Conservation (phyloP, 768 basidiomycete genomes). For the Boletales sp. region DNA sequence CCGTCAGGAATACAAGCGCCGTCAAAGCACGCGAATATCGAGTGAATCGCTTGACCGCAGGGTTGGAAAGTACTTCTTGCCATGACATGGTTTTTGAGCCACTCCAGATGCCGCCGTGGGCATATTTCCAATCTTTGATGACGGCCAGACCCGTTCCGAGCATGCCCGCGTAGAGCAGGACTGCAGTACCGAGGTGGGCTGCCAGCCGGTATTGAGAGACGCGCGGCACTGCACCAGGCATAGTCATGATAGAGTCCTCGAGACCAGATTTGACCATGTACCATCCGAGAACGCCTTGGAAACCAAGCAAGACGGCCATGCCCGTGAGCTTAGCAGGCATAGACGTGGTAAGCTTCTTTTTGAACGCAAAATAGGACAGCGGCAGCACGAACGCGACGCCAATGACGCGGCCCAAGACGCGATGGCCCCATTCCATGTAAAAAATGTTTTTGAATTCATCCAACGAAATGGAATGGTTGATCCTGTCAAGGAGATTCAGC, state of each 20-base stretch:
- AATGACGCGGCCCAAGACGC: slow-evolving; percentile 85
- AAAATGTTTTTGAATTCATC: slow-evolving; percentile 95
- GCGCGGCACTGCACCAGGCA: slow-evolving; percentile 82
- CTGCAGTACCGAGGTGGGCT: slow-evolving; percentile 88
- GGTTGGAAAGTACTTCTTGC: slow-evolving; percentile 49
- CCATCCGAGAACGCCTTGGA: slow-evolving; percentile 93
- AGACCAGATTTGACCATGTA: slow-evolving; percentile 99
- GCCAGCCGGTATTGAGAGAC: slow-evolving; percentile 97
- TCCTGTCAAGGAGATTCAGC: slow-evolving; percentile 39
- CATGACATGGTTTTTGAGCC: slow-evolving; percentile 45
- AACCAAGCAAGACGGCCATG: slow-evolving; percentile 80
- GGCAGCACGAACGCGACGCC: slow-evolving; percentile 83
- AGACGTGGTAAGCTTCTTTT: slow-evolving; percentile 62
- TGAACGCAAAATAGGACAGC: slow-evolving; percentile 72
- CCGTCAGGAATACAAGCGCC: slow-evolving; percentile 85
- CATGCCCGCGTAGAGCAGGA: slow-evolving; percentile 93
- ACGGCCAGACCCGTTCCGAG: slow-evolving; percentile 72
- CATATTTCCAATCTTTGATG: slow-evolving; percentile 77
- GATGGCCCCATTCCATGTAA: slow-evolving; percentile 98
- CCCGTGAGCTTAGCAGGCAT: slow-evolving; percentile 64
- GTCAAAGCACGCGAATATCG: slow-evolving; percentile 58
- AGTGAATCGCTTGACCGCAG: slow-evolving; percentile 56
- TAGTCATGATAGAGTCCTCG: slow-evolving; percentile 74
- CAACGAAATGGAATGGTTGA: slow-evolving; percentile 85
- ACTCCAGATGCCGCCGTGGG: slow-evolving; percentile 54